Base-by-base conservation (phyloP, 768 basidiomycete species). In the Lanmaoa rubissima region DNA sequence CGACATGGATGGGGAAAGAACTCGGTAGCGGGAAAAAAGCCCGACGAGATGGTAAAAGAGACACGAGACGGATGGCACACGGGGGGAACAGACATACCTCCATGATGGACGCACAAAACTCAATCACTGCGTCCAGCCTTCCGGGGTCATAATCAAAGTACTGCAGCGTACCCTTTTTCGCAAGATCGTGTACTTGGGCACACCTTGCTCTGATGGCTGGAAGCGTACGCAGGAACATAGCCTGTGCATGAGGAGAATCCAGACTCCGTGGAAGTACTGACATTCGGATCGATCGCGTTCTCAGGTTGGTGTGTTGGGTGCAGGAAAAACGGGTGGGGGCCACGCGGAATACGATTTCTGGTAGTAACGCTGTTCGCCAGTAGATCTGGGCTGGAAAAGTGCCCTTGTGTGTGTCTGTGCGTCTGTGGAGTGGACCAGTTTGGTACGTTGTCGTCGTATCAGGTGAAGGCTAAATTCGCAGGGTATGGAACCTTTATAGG, bases 141-240 rank as follows among this genome's bases (percentile, higher is more conserved):
- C 86, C 86, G 28, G 90, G 86, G 68, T 92, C 81, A 69, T 94
- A 92, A 24, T 87, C 83, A 67, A 96, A 96, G 73, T 92, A 94
- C 62, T 94, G 76, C 12, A 97, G 81, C 64, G 87, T 82, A 49
- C 85, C 88, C 59, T 80, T 67, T 69, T 83, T 75, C 13, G 92
- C 94, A 19, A 96, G 85, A 31, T 84, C 80, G 70, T 89, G 85
- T 35, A 98, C 92, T 41, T 80, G 80, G 12, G 73, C 69, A 71
- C 94, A 98, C 42, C 92, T 82, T 64, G 94, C 88, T 45, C 96
- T 83, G 64, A 98, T 93, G n/a, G 94, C 83, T 16, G 92, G 89
- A 4, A 97, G 79, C 0, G 91, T 93, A 34, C 88, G 86, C 43
- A 97, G 82, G 67, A 94, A 95, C 6, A 73, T 75, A 26, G 86